Percentiles rank a stretch among this genome's conserved stretches.
Evolutionary conservation across 2,329 filamentous ascomycete species (phyloP).

Genomic region (Boeremia exigua): DNA sequence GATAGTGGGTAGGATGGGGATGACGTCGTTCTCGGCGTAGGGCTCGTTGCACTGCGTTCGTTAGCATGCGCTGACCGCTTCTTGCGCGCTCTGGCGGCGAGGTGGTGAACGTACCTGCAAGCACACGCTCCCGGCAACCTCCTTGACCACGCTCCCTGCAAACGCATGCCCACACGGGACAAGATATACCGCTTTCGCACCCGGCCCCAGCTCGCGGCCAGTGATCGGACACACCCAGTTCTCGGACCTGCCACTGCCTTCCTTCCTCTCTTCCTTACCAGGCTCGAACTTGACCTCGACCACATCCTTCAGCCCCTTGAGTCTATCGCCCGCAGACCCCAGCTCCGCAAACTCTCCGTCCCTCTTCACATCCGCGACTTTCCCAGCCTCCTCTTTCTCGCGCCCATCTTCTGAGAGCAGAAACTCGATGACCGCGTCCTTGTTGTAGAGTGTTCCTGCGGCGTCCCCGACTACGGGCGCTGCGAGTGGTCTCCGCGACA

Average conservation of each 20-base stretch:
- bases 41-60: conserved; percentile 70
- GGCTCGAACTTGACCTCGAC: conserved; percentile 81
- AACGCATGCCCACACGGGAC: conserved; percentile 97
- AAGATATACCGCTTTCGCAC: conserved; percentile 81
- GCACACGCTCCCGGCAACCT: conserved; percentile 71
- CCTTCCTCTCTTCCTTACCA: conserved; percentile 44
- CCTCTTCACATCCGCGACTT: conserved; percentile 50
- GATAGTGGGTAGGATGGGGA: conserved; percentile 78
- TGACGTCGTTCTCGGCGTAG: conserved; percentile 76
- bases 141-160: conserved; percentile 81
- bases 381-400: conserved; percentile 63
- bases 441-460: conserved; percentile 88
- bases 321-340: conserved; percentile 62
- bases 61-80: conserved; percentile 14
- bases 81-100: too few species aligned
- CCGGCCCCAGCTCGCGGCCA: conserved; percentile 80
- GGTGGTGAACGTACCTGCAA: conserved; percentile 54
- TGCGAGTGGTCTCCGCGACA: conserved; percentile 79
- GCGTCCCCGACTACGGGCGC: conserved; percentile 83
- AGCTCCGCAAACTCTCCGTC: conserved; percentile 62
- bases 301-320: conserved; percentile 84
- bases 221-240: conserved; percentile 86
- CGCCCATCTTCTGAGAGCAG: conserved; percentile 64
- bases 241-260: conserved; percentile 57
- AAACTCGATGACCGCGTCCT: conserved; percentile 81